These are phyloP conservation scores for Tuber borchii DNA, from an alignment of 495 filamentous ascomycete species.

Conservation along the genomic window DNA sequence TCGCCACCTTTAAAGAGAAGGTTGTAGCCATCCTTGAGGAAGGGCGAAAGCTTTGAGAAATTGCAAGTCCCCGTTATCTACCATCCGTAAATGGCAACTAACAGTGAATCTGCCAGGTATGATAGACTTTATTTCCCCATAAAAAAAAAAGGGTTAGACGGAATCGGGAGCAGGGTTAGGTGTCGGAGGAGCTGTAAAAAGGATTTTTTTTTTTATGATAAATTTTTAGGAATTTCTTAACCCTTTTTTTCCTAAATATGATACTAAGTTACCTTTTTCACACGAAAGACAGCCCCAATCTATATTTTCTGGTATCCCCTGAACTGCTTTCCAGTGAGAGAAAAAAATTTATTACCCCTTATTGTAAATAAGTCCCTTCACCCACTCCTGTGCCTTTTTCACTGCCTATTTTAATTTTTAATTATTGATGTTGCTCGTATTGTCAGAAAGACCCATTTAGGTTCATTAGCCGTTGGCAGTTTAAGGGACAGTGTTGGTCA, in stretches of 20 bases:
- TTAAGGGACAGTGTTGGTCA: too few species aligned
- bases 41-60: constrained; percentile 5
- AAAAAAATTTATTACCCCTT: too few species aligned
- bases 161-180: neutral
- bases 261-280: too few species aligned
- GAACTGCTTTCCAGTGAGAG: too few species aligned
- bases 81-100: neutral
- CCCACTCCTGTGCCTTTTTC: too few species aligned
- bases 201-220: too few species aligned
- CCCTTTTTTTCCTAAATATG: too few species aligned
- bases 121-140: neutral
- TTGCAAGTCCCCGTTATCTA: neutral
- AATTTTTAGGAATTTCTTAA: neutral
- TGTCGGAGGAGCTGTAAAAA: neutral
- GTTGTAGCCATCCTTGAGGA: constrained; percentile 18
- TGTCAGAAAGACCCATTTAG: too few species aligned
- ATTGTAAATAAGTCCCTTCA: too few species aligned
- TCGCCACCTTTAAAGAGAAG: constrained; percentile 18
- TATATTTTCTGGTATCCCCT: neutral
- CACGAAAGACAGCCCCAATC: neutral
- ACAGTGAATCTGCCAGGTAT: neutral
- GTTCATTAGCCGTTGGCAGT: too few species aligned
- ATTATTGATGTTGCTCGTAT: too few species aligned
- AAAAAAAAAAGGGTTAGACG: neutral
- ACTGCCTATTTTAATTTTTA: too few species aligned